A percentile compares a stretch with the other conserved stretches of the same genome.
These are phyloP conservation scores for Xerocomellus amylosporus DNA, from an alignment of 768 basidiomycete species.

Conservation along the genomic window DNA sequence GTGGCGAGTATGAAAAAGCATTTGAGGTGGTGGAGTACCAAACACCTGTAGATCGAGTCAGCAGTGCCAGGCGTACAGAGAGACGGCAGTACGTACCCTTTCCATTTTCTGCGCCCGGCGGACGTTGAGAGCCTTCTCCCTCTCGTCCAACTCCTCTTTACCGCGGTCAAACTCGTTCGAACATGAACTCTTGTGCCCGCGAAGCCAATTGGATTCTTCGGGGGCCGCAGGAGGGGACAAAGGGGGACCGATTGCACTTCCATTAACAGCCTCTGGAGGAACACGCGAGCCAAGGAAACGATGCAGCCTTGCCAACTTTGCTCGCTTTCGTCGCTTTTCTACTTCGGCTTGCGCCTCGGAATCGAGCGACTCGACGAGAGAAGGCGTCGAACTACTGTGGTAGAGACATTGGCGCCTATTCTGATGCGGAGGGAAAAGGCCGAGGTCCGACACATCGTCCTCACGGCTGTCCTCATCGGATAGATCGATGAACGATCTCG, in stretches of 20 bases:
- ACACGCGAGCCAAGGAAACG: conserved; percentile 84
- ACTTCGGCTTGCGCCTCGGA: conserved; percentile 57
- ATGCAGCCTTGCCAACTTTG: conserved; percentile 77
- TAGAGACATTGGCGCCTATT: conserved; percentile 21
- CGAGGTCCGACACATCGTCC: conserved; percentile 34
- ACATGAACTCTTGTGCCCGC: conserved; percentile 46
- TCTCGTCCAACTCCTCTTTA: conserved; percentile 66
- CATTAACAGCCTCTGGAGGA: conserved; percentile 65
- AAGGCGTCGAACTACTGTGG: conserved; percentile 42
- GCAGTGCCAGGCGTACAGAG: background rate
- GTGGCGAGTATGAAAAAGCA: conserved; percentile 68
- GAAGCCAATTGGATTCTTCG: conserved; percentile 41
- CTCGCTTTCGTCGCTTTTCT: conserved; percentile 65
- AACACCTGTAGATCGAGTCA: conserved; percentile 55
- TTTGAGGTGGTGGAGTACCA: conserved; percentile 76
- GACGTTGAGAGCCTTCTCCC: conserved; percentile 78
- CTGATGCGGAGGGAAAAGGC: conserved; percentile 28
- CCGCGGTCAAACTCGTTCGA: conserved; percentile 56
- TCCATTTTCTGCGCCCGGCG: conserved; percentile 84
- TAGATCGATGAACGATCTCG: conserved; percentile 57
- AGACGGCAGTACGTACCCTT: conserved; percentile 47
- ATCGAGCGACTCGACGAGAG: conserved; percentile 47
- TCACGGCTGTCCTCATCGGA: conserved; percentile 55
- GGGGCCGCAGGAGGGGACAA: conserved; percentile 30
- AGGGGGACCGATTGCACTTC: conserved; percentile 34